Base-by-base conservation (phyloP, 2,329 filamentous ascomycete genomes). In the Ceratocystis cacaofunesta region DNA sequence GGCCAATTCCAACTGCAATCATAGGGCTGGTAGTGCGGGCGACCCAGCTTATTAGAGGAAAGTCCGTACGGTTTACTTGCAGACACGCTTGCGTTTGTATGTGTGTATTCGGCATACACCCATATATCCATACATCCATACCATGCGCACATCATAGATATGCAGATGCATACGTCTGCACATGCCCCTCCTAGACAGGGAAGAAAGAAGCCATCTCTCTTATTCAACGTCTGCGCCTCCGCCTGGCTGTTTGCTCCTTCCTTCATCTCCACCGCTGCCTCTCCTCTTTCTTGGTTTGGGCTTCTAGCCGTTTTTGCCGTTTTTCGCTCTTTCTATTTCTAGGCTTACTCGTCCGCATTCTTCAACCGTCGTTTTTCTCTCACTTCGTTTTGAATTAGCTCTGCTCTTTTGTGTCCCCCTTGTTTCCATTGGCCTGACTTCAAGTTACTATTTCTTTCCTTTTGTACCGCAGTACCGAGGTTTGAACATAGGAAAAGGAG, bases 211-310 rank as follows among this genome's bases (percentile, higher is more conserved):
- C 15, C 36, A 12, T 52, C 6, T 32, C 12, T n/a, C 17, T 58
- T 58, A 58, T 58, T 30, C 55, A 52, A 58, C 55, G n/a, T 58
- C 25, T 58, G 55, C 55, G 22, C 52, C 52, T 32, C 22, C 52
- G 52, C 52, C 36, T 57, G 10, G 10, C 28, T 58, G 55, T 30
- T 41, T 36, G 55, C 22, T 58, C 55, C 55, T 58, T 58, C 55
- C 28, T 58, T n/a, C 55, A 30, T n/a, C 30, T 22, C 28, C 55
- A n/a, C 28, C 32, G 30, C 8, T 58, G 12, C 15, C 25, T 57
- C 28, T 19, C 7, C 55, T 36, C 55, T 36, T 58, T 30, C 28
- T 19, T 36, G 55, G 19, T 58, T 58, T n/a, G 55, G 28, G 36
- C 36, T 41, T 41, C 36, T 15, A 41, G 36, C 36, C 28, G 10